Evolutionary conservation across 148 eudicot genomes (phyloP).

Genomic region (Nepenthes gracilis): DNA sequence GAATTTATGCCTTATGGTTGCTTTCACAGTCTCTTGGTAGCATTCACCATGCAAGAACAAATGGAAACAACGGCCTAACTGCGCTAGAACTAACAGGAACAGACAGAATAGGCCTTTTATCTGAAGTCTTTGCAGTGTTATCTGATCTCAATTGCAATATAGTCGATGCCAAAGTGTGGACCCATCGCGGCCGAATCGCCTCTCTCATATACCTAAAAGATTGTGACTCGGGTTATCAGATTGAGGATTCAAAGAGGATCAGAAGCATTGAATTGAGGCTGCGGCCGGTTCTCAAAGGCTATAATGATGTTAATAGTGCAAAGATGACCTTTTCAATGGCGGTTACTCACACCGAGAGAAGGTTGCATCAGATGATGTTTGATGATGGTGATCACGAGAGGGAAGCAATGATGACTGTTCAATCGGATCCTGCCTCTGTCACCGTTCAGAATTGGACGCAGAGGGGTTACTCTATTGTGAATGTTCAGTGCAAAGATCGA

Average conservation of each 20-base stretch:
- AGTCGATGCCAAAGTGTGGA: slow-evolving; percentile 83
- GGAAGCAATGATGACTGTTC: not conserved
- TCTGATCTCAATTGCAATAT: slow-evolving; percentile 55
- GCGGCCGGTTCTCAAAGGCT: slow-evolving; percentile 75
- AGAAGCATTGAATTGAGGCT: slow-evolving; percentile 41
- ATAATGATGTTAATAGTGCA: slow-evolving; percentile 70
- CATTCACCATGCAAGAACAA: slow-evolving; percentile 35
- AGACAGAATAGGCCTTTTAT: slow-evolving; percentile 65
- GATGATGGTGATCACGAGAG: slow-evolving; percentile 59
- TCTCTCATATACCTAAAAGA: slow-evolving; percentile 75
- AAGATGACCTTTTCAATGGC: slow-evolving; percentile 53
- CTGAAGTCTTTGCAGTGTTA: slow-evolving; percentile 77
- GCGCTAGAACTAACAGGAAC: slow-evolving; percentile 76
- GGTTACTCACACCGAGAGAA: slow-evolving; percentile 69
- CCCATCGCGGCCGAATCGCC: slow-evolving; percentile 82
- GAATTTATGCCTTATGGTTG: too few species aligned
- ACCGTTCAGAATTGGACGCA: slow-evolving; percentile 60
- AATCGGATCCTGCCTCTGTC: slow-evolving; percentile 13
- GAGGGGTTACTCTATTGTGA: slow-evolving; percentile 77
- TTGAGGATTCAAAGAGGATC: slow-evolving; percentile 50
- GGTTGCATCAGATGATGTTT: slow-evolving; percentile 93
- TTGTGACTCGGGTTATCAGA: slow-evolving; percentile 47
- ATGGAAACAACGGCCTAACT: slow-evolving; percentile 46
- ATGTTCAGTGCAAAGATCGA: slow-evolving; percentile 70
- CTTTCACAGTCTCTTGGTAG: slow-evolving; percentile 43